Evolutionary conservation across 176 grass and related monocot genomes (phyloP).

Genomic region (Oryza glaberrima): DNA sequence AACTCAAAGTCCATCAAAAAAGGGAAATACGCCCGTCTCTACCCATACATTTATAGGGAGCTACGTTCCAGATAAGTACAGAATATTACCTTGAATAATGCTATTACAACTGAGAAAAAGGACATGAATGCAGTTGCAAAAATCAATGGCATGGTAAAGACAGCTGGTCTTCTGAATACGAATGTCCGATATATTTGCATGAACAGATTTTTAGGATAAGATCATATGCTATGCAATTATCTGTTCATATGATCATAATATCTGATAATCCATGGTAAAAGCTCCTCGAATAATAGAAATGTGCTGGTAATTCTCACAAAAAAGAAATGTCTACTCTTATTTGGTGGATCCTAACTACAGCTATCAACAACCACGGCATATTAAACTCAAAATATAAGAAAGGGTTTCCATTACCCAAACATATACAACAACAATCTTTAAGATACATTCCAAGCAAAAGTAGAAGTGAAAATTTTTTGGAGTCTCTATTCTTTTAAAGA

Average conservation of each 20-base stretch:
- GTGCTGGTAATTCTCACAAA: neutral
- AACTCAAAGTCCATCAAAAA: no score
- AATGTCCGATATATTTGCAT: constrained; percentile 69
- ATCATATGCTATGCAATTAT: neutral
- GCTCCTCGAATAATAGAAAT: neutral
- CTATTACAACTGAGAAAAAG: constrained; percentile 99
- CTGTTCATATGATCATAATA: neutral
- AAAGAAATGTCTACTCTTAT: neutral
- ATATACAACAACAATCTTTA: no score
- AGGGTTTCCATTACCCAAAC: no score
- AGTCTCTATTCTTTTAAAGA: no score
- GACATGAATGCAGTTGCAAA: constrained; percentile 98
- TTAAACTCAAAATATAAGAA: neutral
- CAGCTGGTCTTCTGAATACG: constrained; percentile 77
- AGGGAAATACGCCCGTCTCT: no score
- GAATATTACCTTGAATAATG: constrained; percentile 88
- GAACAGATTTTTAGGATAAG: constrained; percentile 33
- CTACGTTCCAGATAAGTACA: neutral
- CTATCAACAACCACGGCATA: neutral
- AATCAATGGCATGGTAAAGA: constrained; percentile 71
- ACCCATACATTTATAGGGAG: neutral
- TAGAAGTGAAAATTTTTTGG: no score
- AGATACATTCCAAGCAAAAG: no score
- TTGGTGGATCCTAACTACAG: neutral
- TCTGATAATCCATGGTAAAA: neutral